Base-by-base conservation (phyloP, 2,329 filamentous ascomycete genomes). In the Aspergillus hiratsukae region DNA sequence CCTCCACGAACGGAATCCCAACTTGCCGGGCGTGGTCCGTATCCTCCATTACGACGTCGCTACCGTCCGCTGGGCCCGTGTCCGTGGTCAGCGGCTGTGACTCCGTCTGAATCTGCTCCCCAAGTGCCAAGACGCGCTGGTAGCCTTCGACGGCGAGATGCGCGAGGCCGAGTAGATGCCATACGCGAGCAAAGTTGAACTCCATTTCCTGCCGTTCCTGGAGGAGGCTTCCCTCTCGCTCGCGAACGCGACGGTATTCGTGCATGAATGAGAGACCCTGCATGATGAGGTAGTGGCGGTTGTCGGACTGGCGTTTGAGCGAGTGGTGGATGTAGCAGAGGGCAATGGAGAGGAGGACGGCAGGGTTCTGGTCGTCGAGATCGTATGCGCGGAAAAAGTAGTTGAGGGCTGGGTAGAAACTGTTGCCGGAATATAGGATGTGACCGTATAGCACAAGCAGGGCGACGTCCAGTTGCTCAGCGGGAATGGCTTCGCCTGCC, bases 381-480 rank as follows among this genome's bases (percentile, higher is more conserved):
- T 89, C 72, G 49, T 85, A 83, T 1, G 88, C 89, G 55, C 89
- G 84, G 66, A 92, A 85, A 68, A 96, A 96, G 76, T 96, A 97
- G 64, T 87, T 92, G 35, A 97, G 77, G 0, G 94, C 90, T 65
- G 88, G 90, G 14, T 86, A 85, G 74, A 94, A 96, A 63, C 87
- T 91, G 51, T 87, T 90, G 2, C 90, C 91, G 0, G 87, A 87
- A 65, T 91, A 91, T 4, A 97, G 80, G 58, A 97, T 91, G 69
- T 97, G 90, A 0, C 90, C 94, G 69, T 97, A 97, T 0, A 96
- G 82, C 71, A 92, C 88, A 11, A 99, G 81, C 9, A 97, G 80
- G 27, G 87, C 88, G 7, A 91, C 83, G 69, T 97, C 92, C 59
- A 95, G 80, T 14, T 82, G 77, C 10, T 72, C 65, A 0, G 73